phyloP scores from a whole-genome alignment of 1,139 yeast species.

The Suhomyces taliae region DNA sequence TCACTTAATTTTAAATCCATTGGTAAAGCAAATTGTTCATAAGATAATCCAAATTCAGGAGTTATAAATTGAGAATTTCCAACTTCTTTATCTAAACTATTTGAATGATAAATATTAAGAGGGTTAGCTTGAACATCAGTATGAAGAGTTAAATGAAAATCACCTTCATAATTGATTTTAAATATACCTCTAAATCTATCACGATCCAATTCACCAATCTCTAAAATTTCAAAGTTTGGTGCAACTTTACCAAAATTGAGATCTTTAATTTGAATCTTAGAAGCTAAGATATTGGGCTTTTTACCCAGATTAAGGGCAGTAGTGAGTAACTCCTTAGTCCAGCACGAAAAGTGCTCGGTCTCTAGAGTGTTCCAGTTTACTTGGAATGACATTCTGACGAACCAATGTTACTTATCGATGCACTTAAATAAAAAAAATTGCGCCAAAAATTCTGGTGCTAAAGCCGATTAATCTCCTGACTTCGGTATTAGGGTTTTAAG shows the following conservation, averaged over 20 bases:
- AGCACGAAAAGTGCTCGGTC: constrained; percentile 61
- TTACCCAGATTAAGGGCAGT: constrained; percentile 78
- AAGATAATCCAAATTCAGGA: constrained; percentile 67
- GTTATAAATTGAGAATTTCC: constrained; percentile 46
- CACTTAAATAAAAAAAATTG: background rate
- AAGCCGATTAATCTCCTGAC: background rate
- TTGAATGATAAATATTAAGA: constrained; percentile 63
- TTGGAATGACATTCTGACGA: constrained; percentile 62
- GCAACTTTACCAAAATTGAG: constrained; percentile 76
- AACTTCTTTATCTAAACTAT: constrained; percentile 43
- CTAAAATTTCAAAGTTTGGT: constrained; percentile 78
- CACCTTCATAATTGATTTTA: constrained; percentile 77
- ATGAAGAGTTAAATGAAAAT: constrained; percentile 74
- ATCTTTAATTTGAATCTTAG: constrained; percentile 70
- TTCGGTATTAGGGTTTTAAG: background rate
- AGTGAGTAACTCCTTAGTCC: constrained; percentile 70
- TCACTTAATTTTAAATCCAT: constrained; percentile 73
- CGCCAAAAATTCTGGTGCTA: background rate
- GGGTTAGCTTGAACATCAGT: constrained; percentile 88
- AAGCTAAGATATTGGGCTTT: constrained; percentile 73
- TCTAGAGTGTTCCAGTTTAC: constrained; percentile 81
- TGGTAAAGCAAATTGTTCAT: constrained; percentile 74
- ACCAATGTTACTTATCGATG: background rate
- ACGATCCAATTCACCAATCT: constrained; percentile 79
- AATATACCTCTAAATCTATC: constrained; percentile 86